Conservation (phyloP, 2,329 filamentous ascomycete genomes). For the Xylaria arbuscula region DNA sequence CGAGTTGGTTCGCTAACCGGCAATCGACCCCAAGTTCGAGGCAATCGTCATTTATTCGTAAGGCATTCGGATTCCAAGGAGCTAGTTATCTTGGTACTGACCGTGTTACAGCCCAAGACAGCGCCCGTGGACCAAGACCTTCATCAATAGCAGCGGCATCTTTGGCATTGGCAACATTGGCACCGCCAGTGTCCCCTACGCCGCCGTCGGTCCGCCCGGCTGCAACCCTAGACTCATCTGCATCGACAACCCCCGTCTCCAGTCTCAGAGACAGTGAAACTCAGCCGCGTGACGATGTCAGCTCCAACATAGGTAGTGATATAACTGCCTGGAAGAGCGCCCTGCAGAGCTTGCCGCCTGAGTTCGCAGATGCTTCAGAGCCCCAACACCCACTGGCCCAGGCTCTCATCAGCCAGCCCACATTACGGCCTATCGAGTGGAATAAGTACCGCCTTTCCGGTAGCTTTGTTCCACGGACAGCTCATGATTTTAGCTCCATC, state of each 20-base stretch:
- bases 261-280: constrained; percentile 17
- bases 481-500: constrained; percentile 45
- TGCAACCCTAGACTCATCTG: constrained; percentile 2
- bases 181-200: background rate
- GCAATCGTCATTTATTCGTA: constrained; percentile 33
- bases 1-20: constrained; percentile 44
- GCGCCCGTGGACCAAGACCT: background rate
- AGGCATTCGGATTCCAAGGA: constrained; percentile 9
- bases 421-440: constrained; percentile 46
- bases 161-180: background rate
- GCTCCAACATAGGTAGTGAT: constrained; percentile 33
- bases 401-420: constrained; percentile 41
- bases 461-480: constrained; percentile 44
- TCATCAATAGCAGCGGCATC: background rate
- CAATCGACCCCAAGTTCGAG: constrained; percentile 34
- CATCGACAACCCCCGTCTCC: constrained; percentile 7
- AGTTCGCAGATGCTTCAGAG: constrained; percentile 32
- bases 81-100: background rate
- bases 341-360: constrained; percentile 41
- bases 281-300: constrained; percentile 7
- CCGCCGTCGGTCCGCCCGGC: constrained; percentile 3
- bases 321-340: constrained; percentile 45
- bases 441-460: constrained; percentile 46
- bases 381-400: constrained; percentile 43
- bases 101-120: constrained; percentile 5